Conservation (phyloP, 805 yeast genomes). For the Metschnikowia noctiluminum region DNA sequence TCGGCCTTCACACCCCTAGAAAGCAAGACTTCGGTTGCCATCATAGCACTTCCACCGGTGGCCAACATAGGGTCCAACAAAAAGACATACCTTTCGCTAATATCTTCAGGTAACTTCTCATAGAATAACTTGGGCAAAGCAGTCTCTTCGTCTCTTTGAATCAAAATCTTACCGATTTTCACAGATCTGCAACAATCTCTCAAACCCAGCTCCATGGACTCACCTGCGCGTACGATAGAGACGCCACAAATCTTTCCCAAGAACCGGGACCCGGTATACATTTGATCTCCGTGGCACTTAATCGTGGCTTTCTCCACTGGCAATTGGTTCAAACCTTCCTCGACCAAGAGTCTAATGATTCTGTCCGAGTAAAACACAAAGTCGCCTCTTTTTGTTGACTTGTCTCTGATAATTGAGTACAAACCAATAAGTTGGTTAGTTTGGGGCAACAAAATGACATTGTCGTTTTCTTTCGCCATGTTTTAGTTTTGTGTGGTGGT, state of each 20-base stretch:
- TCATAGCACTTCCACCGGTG: constrained; percentile 96
- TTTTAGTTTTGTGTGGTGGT: background rate
- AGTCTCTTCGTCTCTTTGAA: constrained; percentile 98
- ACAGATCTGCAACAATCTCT: constrained; percentile 97
- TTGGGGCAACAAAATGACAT: constrained; percentile 74
- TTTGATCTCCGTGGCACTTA: constrained; percentile 71
- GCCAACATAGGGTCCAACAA: constrained; percentile 97
- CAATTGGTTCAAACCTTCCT: constrained; percentile 89
- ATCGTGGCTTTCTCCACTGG: constrained; percentile 76
- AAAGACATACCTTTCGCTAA: constrained; percentile 82
- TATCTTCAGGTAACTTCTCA: constrained; percentile 92
- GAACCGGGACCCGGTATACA: constrained; percentile 74
- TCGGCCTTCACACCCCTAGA: constrained; percentile 85
- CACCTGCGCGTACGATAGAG: constrained; percentile 97
- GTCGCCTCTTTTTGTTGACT: constrained; percentile 78
- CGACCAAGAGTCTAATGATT: constrained; percentile 88
- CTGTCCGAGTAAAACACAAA: constrained; percentile 94
- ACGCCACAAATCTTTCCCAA: constrained; percentile 97
- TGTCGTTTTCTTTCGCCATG: constrained; percentile 25
- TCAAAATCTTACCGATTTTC: constrained; percentile 91
- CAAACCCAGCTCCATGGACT: constrained; percentile 97
- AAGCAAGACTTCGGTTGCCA: constrained; percentile 91
- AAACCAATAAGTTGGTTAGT: constrained; percentile 87
- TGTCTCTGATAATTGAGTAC: constrained; percentile 87
- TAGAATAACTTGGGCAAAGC: constrained; percentile 89